Conservation (phyloP, 164 flowering plant genomes). For the Stephania cephalantha region DNA sequence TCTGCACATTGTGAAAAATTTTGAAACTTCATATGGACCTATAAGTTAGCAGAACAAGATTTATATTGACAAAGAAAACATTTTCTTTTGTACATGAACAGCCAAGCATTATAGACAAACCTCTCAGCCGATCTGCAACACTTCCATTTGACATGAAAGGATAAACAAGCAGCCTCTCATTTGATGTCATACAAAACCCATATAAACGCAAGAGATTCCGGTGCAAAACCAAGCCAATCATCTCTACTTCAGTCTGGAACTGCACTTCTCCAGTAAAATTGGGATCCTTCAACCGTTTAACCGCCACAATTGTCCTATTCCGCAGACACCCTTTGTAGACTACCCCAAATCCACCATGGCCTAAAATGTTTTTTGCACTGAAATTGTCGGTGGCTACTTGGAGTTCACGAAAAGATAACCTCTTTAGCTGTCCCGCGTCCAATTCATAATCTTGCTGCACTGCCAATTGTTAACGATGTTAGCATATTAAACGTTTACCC, state of each 20-base stretch:
- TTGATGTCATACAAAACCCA: conserved; percentile 88
- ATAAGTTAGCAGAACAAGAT: background rate
- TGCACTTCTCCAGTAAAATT: conserved; percentile 87
- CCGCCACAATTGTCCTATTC: conserved; percentile 70
- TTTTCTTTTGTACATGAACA: background rate
- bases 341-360: conserved; percentile 94
- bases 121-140: conserved; percentile 94
- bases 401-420: conserved; percentile 81
- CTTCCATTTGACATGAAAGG: conserved; percentile 98
- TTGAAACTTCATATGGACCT: background rate
- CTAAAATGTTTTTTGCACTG: conserved; percentile 67
- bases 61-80: background rate
- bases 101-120: conserved; percentile 28
- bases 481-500: background rate
- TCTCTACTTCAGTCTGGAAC: conserved; percentile 99
- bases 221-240: conserved; percentile 93
- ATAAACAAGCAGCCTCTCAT: conserved; percentile 85
- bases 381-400: conserved; percentile 78
- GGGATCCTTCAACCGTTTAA: conserved; percentile 87
- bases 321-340: conserved; percentile 84
- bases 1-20: conserved; percentile 33
- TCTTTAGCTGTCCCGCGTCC: conserved; percentile 65
- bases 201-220: conserved; percentile 82
- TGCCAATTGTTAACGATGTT: conserved; percentile 45
- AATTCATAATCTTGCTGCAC: conserved; percentile 82